Percentiles rank a stretch among this genome's conserved stretches.
Conservation (phyloP, 2,329 filamentous ascomycete species). For the Microsporum audouinii region DNA sequence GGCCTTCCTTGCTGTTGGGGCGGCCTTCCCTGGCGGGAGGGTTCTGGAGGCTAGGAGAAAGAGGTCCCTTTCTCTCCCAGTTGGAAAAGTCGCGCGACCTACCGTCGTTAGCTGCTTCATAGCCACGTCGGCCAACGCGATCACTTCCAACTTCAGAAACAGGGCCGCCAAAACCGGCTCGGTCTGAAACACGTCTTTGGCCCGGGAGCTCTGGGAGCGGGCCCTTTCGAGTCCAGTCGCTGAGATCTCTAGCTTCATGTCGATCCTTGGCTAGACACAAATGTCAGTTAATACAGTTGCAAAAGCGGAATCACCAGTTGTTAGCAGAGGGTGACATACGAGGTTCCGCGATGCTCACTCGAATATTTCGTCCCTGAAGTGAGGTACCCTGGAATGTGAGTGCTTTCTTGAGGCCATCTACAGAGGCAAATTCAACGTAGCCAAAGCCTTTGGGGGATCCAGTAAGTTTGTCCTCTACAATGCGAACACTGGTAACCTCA, state of each 20-base stretch:
- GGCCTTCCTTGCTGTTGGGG: slow-evolving; percentile 49
- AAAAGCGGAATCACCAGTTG: not conserved
- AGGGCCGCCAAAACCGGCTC: slow-evolving; percentile 41
- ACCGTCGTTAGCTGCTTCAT: slow-evolving; percentile 52
- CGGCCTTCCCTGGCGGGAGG: slow-evolving; percentile 41
- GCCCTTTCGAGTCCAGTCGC: slow-evolving; percentile 87
- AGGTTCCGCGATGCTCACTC: slow-evolving; percentile 92
- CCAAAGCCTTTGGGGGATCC: slow-evolving; percentile 95
- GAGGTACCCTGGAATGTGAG: slow-evolving; percentile 68
- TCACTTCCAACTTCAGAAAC: slow-evolving; percentile 49
- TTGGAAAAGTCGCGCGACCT: slow-evolving; percentile 71
- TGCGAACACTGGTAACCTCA: slow-evolving; percentile 78
- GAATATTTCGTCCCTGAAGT: slow-evolving; percentile 80
- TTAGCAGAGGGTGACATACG: slow-evolving; percentile 52
- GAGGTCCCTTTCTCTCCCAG: slow-evolving; percentile 90
- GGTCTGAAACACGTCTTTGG: slow-evolving; percentile 35
- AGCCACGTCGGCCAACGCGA: slow-evolving; percentile 56
- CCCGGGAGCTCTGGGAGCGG: slow-evolving; percentile 64
- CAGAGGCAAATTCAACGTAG: slow-evolving; percentile 82
- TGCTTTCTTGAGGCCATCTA: slow-evolving; percentile 86
- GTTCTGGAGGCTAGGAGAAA: slow-evolving; percentile 56
- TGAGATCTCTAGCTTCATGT: slow-evolving; percentile 67
- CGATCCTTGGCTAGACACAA: slow-evolving; percentile 70
- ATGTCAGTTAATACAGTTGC: not conserved
- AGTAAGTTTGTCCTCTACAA: slow-evolving; percentile 92